Conservation (phyloP, 2,329 filamentous ascomycete species). For the Mariannaea sp. region DNA sequence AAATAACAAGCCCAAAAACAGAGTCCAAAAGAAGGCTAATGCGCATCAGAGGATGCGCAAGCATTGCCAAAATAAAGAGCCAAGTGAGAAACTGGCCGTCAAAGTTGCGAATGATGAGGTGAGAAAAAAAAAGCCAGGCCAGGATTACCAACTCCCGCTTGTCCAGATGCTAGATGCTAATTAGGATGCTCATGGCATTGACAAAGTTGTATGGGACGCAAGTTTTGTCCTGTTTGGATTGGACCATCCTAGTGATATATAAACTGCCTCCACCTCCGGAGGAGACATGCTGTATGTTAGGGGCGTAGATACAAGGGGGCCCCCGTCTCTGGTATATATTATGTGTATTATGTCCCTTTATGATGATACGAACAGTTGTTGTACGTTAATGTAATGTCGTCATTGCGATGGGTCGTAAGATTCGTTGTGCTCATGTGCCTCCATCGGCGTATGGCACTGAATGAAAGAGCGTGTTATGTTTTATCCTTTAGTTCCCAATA, state of each 20-base stretch:
- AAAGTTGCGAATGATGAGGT: conserved; percentile 5
- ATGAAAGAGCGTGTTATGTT: conserved; percentile 3
- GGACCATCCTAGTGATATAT: conserved; percentile 4
- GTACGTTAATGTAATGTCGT: conserved; percentile 10
- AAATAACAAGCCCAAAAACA: conserved; percentile 10
- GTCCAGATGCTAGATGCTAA: conserved; percentile 28
- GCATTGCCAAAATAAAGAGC: conserved; percentile 14
- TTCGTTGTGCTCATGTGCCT: conserved; percentile 12
- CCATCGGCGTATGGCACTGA: conserved; percentile 9
- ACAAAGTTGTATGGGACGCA: conserved; percentile 3
- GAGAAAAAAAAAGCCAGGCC: conserved; percentile 7
- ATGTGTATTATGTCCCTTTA: conserved; percentile 6
- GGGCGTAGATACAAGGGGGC: conserved; percentile 2
- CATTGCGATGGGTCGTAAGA: conserved; percentile 16
- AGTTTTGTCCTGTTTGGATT: not conserved
- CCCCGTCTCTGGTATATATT: conserved; percentile 1
- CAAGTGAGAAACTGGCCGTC: conserved; percentile 23
- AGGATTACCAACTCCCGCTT: conserved; percentile 37
- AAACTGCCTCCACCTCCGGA: not conserved
- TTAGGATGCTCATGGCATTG: conserved; percentile 20
- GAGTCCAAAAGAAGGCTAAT: not conserved
- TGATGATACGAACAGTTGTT: conserved; percentile 14
- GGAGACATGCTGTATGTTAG: conserved; percentile 7
- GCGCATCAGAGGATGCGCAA: conserved; percentile 12
- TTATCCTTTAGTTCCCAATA: not conserved